Evolutionary conservation across 805 yeast genomes (phyloP).

Genomic region (Isabelozyma rhagii): DNA sequence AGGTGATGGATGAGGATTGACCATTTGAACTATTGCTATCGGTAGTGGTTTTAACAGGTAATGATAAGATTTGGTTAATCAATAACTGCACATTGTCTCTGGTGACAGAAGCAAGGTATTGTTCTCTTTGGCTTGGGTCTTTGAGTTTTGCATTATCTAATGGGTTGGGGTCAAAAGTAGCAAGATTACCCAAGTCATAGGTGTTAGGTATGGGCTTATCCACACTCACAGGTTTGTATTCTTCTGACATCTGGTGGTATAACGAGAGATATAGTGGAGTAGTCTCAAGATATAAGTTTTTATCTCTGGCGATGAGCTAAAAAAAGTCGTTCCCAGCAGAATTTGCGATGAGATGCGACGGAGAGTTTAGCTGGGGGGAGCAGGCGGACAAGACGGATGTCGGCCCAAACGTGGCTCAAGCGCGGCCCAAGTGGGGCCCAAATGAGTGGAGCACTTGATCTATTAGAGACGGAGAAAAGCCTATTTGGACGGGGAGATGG

Average conservation of each 20-base stretch:
- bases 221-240: slow-evolving; percentile 73
- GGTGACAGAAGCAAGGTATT: slow-evolving; percentile 58
- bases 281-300: background rate
- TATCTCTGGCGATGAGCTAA: background rate
- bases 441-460: background rate
- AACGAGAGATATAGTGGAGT: background rate
- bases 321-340: background rate
- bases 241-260: slow-evolving; percentile 10
- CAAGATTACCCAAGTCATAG: slow-evolving; percentile 86
- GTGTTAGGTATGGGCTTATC: slow-evolving; percentile 87
- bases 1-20: slow-evolving; percentile 72
- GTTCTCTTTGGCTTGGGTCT: slow-evolving; percentile 57
- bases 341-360: too few relatives aligned
- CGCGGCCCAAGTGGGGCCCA: background rate
- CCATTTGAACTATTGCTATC: slow-evolving; percentile 63
- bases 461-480: too few relatives aligned
- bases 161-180: slow-evolving; percentile 88
- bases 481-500: background rate
- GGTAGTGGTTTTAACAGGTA: slow-evolving; percentile 86
- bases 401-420: too few relatives aligned
- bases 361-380: too few relatives aligned
- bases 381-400: too few relatives aligned
- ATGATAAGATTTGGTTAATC: slow-evolving; percentile 83
- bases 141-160: slow-evolving; percentile 60
- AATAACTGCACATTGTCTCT: slow-evolving; percentile 92